A percentile compares a stretch with the other conserved stretches of the same genome.
Conservation (phyloP, 352 stramenopile species). For the Phytophthora chlamydospora region DNA sequence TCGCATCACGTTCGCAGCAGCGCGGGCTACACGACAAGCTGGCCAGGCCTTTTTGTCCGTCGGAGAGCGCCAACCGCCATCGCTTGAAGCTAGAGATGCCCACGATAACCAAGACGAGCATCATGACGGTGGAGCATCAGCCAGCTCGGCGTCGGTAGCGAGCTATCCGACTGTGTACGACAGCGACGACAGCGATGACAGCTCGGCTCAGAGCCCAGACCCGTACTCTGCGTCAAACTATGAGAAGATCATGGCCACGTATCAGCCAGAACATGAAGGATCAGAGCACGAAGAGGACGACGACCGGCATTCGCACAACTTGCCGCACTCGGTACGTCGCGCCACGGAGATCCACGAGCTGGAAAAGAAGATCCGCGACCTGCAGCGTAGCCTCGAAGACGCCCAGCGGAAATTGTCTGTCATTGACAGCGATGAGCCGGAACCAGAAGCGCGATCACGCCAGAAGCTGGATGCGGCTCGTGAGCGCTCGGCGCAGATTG, state of each 20-base stretch:
- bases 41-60: constrained; percentile 65
- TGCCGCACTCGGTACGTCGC: constrained; percentile 32
- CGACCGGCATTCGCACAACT: constrained; percentile 19
- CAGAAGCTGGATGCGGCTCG: constrained; percentile 44
- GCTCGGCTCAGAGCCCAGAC: constrained; percentile 36
- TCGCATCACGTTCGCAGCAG: constrained; percentile 71
- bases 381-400: constrained; percentile 62
- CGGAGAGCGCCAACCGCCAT: constrained; percentile 24
- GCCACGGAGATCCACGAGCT: constrained; percentile 52
- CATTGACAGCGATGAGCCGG: constrained; percentile 57
- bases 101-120: constrained; percentile 26
- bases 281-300: constrained; percentile 41
- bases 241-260: constrained; percentile 63
- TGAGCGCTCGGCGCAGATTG: constrained; percentile 47
- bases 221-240: constrained; percentile 70
- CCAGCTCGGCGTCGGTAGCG: constrained; percentile 39
- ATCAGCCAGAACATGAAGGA: constrained; percentile 35
- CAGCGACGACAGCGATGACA: constrained; percentile 37
- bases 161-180: constrained; percentile 46
- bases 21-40: constrained; percentile 55
- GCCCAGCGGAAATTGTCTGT: constrained; percentile 69
- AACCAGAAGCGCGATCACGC: constrained; percentile 43
- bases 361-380: constrained; percentile 67
- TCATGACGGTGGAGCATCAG: constrained; percentile 20
- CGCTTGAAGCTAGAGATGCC: constrained; percentile 9